Evolutionary conservation across 441 rosid species (phyloP).

Genomic region (Adansonia madagascariensis): DNA sequence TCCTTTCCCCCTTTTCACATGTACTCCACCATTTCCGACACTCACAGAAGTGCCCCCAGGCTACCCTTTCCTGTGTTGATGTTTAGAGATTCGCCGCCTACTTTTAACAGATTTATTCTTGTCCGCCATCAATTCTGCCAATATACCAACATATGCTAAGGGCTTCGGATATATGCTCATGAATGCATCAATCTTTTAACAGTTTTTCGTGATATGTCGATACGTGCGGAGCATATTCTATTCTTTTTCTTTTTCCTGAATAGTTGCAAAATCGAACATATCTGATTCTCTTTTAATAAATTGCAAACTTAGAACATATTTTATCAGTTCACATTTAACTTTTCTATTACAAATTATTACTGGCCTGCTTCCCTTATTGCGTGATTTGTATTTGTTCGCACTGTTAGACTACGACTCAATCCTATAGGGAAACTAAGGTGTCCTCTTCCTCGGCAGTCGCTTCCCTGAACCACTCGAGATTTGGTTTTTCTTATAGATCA

Average conservation of each 20-base stretch:
- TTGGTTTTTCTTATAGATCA: background rate
- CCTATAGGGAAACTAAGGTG: background rate
- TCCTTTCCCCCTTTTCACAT: conserved; percentile 47
- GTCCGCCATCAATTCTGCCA: conserved; percentile 52
- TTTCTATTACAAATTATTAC: background rate
- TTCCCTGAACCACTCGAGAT: background rate
- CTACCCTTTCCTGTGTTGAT: conserved; percentile 53
- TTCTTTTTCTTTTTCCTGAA: background rate
- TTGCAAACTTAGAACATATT: background rate
- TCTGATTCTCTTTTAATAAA: background rate
- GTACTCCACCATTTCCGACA: conserved; percentile 58
- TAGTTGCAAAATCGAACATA: background rate
- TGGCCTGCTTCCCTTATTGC: background rate
- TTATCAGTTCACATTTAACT: background rate
- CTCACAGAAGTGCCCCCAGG: conserved; percentile 50
- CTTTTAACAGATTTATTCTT: conserved; percentile 57
- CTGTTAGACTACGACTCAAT: background rate
- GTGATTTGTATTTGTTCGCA: background rate
- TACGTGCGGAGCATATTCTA: background rate
- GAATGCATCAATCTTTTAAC: background rate
- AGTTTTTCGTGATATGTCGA: background rate
- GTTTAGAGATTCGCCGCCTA: conserved; percentile 43
- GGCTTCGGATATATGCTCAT: background rate
- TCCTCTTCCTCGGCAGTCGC: background rate
- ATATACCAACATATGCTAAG: background rate